phyloP scores from a whole-genome alignment of 495 filamentous ascomycete genomes.

The Talaromyces wortmannii region DNA sequence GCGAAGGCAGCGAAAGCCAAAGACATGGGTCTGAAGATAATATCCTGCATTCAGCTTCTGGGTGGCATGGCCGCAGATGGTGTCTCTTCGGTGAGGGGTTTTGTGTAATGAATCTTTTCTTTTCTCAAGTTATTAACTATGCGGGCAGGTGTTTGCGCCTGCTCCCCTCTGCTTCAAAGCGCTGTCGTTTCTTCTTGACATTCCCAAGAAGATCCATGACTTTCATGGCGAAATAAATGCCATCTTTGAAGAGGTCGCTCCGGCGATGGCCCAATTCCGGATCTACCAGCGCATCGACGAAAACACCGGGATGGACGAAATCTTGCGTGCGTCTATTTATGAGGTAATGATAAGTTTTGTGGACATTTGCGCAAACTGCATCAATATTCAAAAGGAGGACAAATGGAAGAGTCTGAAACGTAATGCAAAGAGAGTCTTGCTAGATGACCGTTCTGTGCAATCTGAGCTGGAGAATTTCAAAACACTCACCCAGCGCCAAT shows the following conservation, averaged over 20 bases:
- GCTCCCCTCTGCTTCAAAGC: slow-evolving; percentile 18
- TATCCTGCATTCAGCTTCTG: slow-evolving; percentile 14
- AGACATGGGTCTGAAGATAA: slow-evolving; percentile 9
- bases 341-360: slow-evolving; percentile 19
- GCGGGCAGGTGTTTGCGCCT: slow-evolving; percentile 8
- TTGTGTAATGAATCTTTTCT: background rate
- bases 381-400: slow-evolving; percentile 11
- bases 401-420: slow-evolving; percentile 13
- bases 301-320: slow-evolving; percentile 10
- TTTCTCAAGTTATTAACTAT: background rate
- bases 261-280: slow-evolving; percentile 13
- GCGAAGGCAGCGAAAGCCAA: slow-evolving; percentile 2
- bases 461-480: slow-evolving; percentile 6
- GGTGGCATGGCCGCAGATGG: slow-evolving; percentile 14
- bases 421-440: slow-evolving; percentile 2
- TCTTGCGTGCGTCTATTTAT: slow-evolving; percentile 9
- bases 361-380: slow-evolving; percentile 15
- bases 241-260: slow-evolving; percentile 14
- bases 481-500: slow-evolving; percentile 6
- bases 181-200: slow-evolving; percentile 14
- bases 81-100: slow-evolving; percentile 9
- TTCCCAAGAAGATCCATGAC: slow-evolving; percentile 14
- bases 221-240: slow-evolving; percentile 15
- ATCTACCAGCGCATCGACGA: slow-evolving; percentile 19
- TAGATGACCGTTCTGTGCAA: slow-evolving; percentile 8